Base-by-base conservation (phyloP, 495 filamentous ascomycete species). In the Apiosordaria backusii region DNA sequence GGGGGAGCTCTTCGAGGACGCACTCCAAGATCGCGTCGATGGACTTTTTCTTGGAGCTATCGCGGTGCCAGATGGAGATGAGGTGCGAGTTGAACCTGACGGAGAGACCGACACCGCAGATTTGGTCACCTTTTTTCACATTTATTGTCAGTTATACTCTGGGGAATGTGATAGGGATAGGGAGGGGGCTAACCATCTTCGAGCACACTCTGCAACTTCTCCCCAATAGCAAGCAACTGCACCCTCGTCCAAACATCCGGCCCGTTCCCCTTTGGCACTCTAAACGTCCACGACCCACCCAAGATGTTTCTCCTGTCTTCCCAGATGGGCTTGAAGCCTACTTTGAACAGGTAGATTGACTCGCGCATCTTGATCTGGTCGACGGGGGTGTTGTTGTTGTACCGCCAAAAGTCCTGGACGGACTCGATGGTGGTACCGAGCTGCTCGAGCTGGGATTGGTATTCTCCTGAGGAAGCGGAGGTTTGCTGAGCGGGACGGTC, bases 51-150 rank as follows among this genome's bases (percentile, higher is more conserved):
- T 91, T 89, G 18, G 85, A 87, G 35, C 82, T 83, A 68, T 93
- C 89, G 40, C 92, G 89, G 77, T 96, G 93, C 93, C 93, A 97
- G 68, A 97, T 85, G 60, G 87, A 88, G 72, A 97, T 89, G 50
- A 93, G 84, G 70, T 92, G 86, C 3, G 86, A 87, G 75, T 88
- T 92, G 76, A 90, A 92, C 66, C 90, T 84, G 61, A 91, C 88
- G 4, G 86, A 87, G 60, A 90, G 83, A 10, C 85, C 86, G 63
- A 92, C 84, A 58, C 90, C 90, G 72, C 89, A 92, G 63, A 92
- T 89, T 66, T 93, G 90, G 73, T 97, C 93, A 65, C 87, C 89
- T 90, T 29, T 50, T 24, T 27, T 7, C 27, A n/a, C 21, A 45
- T 3, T 52, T n/a, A n/a, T 40, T 7, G 58, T 54, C 25, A 64